Base-by-base conservation (phyloP, 2,329 filamentous ascomycete genomes). In the Clonostachys rhizophaga region DNA sequence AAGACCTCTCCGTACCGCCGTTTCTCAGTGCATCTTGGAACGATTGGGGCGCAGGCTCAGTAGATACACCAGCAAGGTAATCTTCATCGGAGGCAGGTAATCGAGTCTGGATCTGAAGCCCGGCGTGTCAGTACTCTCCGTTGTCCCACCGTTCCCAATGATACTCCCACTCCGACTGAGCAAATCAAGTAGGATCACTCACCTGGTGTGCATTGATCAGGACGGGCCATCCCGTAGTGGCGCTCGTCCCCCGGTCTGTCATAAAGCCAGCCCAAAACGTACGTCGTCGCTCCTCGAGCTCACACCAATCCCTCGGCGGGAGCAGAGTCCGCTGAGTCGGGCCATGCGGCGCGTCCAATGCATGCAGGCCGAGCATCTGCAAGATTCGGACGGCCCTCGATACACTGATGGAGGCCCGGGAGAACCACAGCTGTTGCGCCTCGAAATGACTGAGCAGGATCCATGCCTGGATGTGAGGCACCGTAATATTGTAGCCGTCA, bases 191-290 rank as follows among this genome's bases (percentile, higher is more conserved):
- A 39, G 36, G 6, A n/a, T n/a, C 12, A 37, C 64, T 53, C 53
- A 74, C 76, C 52, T 91, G 87, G 59, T 70, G 70, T 51, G 88
- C 79, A 53, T 95, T 85, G 40, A 95, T 81, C 11, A 82, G 70
- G 71, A 88, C 84, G 0, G 91, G 90, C 91, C 91, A 95, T 2
- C 89, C 89, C 4, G 89, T 94, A 13, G 88, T 90, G 42, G 91
- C 87, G 58, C 86, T 91, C 3, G 87, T 84, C 64, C 91, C 91
- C 42, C 87, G 79, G 62, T 96, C 91, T 34, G 84, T 73, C 55
- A 83, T 87, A 56, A 91, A 95, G 1, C 82, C 75, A 56, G 83
- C 78, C 91, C 91, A 96, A 54, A 95, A 91, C 0, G 86, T 84
- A 50, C 91, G 77, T 46, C 91, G 75, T 47, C 91, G 76, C 63